Evolutionary conservation across 2,329 filamentous ascomycete species (phyloP), one percentile per base, ranked within the genome.

Genomic region (Colletotrichum karsti): DNA sequence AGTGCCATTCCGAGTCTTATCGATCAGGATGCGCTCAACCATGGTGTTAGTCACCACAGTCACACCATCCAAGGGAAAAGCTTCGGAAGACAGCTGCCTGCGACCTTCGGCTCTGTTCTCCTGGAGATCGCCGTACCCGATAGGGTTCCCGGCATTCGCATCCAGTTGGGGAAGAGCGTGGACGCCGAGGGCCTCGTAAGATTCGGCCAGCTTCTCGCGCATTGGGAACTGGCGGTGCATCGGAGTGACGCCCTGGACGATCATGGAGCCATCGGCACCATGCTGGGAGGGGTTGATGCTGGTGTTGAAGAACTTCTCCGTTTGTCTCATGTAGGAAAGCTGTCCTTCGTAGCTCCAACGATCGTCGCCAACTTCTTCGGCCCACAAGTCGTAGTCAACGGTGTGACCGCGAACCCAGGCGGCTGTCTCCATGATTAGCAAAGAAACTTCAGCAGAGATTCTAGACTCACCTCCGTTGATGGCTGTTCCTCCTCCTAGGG

Each of bases 381-480:
- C 61, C 85, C 84, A 87, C 41, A 79, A 75, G 18, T 86, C 78
- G 67, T 82, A 87, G 69, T 86, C 84, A 4, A 74, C 73, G 1
- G 75, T 73, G 18, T 79, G 76, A 2, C 84, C 84, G 30, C 84
- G 82, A 24, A 81, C 80, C 77, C 83, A 84, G 5, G 74, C 78
- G 10, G 18, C 74, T 69, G 1, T 60, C n/a, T n/a, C n/a, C n/a
- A n/a, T n/a, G n/a, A n/a, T n/a, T n/a, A n/a, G n/a, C n/a, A n/a
- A n/a, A n/a, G n/a, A n/a, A n/a, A n/a, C n/a, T n/a, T n/a, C n/a
- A n/a, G n/a, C n/a, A n/a, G n/a, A n/a, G n/a, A n/a, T n/a, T n/a
- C n/a, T n/a, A n/a, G n/a, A 73, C 7, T 75, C 73, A 39, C 79
- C 80, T 74, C 75, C 80, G 62, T 85, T 85, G 46, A 81, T 81